Percentiles rank a stretch among this genome's conserved stretches.
phyloP scores from a whole-genome alignment of 2,329 filamentous ascomycete genomes.

The Fusarium compactum region DNA sequence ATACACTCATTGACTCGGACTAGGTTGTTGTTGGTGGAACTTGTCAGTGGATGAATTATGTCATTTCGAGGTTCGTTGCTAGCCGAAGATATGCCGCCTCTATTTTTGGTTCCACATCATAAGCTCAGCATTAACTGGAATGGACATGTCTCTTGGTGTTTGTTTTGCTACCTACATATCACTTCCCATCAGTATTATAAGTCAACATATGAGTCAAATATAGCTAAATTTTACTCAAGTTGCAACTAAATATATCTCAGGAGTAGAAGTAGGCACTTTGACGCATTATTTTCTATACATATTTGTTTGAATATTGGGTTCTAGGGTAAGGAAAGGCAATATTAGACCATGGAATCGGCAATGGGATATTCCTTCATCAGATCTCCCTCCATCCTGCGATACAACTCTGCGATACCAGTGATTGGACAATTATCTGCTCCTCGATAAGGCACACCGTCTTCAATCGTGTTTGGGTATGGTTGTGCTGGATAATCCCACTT shows the following conservation, averaged over 20 bases:
- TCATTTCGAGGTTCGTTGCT: constrained; percentile 18
- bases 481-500: constrained; percentile 28
- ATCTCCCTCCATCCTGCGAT: constrained; percentile 20
- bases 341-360: not conserved
- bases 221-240: not conserved
- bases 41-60: constrained; percentile 30
- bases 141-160: not conserved
- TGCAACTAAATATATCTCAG: not conserved
- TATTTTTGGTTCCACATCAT: not conserved
- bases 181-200: not conserved
- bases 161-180: not conserved
- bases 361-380: constrained; percentile 27
- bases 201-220: not conserved
- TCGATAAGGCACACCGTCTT: constrained; percentile 2
- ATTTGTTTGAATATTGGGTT: not conserved
- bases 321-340: not conserved
- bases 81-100: constrained; percentile 31
- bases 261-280: not conserved
- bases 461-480: constrained; percentile 5
- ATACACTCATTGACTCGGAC: constrained; percentile 10
- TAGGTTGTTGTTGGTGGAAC: constrained; percentile 15
- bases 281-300: not conserved
- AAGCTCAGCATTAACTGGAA: not conserved
- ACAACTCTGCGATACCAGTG: constrained; percentile 9
- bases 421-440: constrained; percentile 9